Conservation (phyloP, 2,329 filamentous ascomycete genomes). For the Podosphaera fusca region DNA sequence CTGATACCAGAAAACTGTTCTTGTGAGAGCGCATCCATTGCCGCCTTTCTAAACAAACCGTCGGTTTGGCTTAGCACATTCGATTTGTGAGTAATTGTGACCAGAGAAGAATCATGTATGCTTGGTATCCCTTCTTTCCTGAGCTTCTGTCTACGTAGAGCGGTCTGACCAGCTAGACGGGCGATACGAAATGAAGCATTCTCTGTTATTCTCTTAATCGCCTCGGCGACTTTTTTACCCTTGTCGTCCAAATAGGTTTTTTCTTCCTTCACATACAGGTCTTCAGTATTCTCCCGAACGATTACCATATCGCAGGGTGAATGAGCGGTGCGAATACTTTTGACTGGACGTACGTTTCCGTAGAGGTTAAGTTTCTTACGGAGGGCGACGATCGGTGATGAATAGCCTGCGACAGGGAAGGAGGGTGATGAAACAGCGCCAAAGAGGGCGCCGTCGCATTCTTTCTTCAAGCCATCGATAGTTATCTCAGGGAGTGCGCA, state of each 20-base stretch:
- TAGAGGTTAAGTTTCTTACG: slow-evolving; percentile 89
- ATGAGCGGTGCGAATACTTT: slow-evolving; percentile 43
- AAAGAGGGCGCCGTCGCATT: slow-evolving; percentile 91
- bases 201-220: slow-evolving; percentile 90
- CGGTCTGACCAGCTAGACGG: slow-evolving; percentile 85
- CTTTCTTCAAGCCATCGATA: slow-evolving; percentile 64
- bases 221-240: slow-evolving; percentile 64
- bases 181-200: slow-evolving; percentile 69
- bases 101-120: slow-evolving; percentile 47
- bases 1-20: slow-evolving; percentile 38
- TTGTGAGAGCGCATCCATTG: slow-evolving; percentile 47
- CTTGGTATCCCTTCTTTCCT: slow-evolving; percentile 32
- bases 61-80: slow-evolving; percentile 95
- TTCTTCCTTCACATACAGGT: slow-evolving; percentile 82
- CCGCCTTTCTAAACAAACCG: slow-evolving; percentile 72
- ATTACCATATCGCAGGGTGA: slow-evolving; percentile 73
- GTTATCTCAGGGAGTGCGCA: slow-evolving; percentile 75
- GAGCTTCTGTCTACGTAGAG: slow-evolving; percentile 62
- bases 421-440: slow-evolving; percentile 87
- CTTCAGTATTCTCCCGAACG: slow-evolving; percentile 95
- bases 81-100: slow-evolving; percentile 96
- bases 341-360: slow-evolving; percentile 92
- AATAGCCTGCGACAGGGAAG: slow-evolving; percentile 80
- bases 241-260: slow-evolving; percentile 52
- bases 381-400: slow-evolving; percentile 68